A percentile compares a stretch with the other conserved stretches of the same genome.
Conservation (phyloP, 345 rosid genomes). For the Cardamine chenopodiifolia region DNA sequence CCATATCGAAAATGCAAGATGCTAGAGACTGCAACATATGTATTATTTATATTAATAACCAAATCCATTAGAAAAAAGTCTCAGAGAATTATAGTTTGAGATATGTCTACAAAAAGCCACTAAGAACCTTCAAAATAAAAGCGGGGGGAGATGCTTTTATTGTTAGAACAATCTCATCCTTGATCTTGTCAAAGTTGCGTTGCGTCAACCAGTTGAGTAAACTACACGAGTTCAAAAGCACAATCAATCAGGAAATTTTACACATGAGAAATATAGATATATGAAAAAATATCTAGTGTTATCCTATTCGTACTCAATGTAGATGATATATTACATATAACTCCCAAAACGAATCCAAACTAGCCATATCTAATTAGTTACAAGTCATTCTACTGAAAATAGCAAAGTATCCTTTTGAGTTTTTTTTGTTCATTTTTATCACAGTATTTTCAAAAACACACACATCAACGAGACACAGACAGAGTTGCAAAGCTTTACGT, state of each 20-base stretch:
- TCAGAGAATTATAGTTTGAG: background rate
- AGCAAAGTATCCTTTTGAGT: background rate
- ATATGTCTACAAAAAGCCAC: background rate
- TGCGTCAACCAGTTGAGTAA: constrained; percentile 33
- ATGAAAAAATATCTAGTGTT: no score
- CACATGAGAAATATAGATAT: no score
- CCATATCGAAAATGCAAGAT: constrained; percentile 30
- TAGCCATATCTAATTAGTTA: background rate
- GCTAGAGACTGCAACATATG: constrained; percentile 23
- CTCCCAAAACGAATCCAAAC: background rate
- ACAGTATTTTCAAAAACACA: background rate
- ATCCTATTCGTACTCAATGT: no score
- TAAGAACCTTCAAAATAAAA: constrained; percentile 14
- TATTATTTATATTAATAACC: background rate
- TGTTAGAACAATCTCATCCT: constrained; percentile 31
- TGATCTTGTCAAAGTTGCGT: constrained; percentile 35
- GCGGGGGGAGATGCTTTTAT: constrained; percentile 11
- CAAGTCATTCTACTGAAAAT: background rate
- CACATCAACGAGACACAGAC: no score
- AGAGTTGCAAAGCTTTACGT: background rate
- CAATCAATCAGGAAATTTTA: background rate
- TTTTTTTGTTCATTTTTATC: background rate
- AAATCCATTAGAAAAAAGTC: background rate
- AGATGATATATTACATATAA: background rate
- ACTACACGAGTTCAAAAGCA: background rate